A percentile compares a stretch with the other conserved stretches of the same genome.
Conservation (phyloP, 805 yeast species). For the Komagataella phaffii region DNA sequence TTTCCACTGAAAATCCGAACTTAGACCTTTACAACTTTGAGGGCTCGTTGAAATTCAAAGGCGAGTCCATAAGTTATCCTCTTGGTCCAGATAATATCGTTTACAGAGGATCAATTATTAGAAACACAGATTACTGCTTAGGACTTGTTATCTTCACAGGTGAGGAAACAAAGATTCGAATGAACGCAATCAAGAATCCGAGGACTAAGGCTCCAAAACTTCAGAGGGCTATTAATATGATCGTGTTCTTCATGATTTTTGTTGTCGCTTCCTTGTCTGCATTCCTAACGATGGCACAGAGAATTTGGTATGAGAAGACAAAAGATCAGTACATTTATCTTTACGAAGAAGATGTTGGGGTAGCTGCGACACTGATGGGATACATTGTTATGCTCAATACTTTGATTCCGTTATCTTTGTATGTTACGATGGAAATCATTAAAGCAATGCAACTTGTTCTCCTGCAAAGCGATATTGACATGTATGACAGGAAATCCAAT, state of each 20-base stretch:
- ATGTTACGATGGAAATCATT: conserved; percentile 93
- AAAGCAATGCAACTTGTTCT: conserved; percentile 76
- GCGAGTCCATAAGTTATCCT: conserved; percentile 28
- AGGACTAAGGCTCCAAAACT: conserved; percentile 88
- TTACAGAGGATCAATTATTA: conserved; percentile 79
- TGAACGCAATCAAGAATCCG: conserved; percentile 87
- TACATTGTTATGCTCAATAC: conserved; percentile 96
- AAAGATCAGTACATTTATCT: conserved; percentile 60
- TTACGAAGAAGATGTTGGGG: conserved; percentile 59
- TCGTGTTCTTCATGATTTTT: conserved; percentile 78
- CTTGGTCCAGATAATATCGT: conserved; percentile 72
- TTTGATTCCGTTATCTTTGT: conserved; percentile 84
- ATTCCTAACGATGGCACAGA: conserved; percentile 72
- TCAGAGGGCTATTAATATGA: conserved; percentile 69
- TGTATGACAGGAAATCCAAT: conserved; percentile 75
- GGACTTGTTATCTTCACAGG: conserved; percentile 91
- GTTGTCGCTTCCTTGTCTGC: conserved; percentile 65
- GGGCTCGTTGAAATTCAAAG: conserved; percentile 39
- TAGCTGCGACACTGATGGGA: conserved; percentile 87
- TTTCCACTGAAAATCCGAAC: conserved; percentile 85
- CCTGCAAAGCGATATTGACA: conserved; percentile 84
- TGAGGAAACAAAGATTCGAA: conserved; percentile 88
- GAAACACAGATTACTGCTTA: conserved; percentile 64
- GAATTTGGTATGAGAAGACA: conserved; percentile 29
- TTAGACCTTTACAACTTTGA: conserved; percentile 84